These are phyloP conservation scores for Ajuga chamaepitys DNA, from an alignment of 257 asterid genomes.

Conservation along the genomic window DNA sequence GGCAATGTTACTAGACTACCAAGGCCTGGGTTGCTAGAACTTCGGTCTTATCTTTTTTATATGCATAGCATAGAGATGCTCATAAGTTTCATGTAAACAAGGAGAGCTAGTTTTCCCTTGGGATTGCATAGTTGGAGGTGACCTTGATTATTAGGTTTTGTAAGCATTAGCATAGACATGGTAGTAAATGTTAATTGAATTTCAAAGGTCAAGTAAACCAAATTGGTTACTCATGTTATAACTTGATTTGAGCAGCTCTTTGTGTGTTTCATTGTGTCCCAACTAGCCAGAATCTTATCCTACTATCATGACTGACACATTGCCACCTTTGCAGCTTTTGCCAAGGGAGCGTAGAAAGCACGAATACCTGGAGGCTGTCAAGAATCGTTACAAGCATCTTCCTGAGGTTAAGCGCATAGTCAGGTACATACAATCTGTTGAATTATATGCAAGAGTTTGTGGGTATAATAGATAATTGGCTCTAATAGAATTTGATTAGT, in stretches of 20 bases:
- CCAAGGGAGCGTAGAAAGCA: slow-evolving; percentile 91
- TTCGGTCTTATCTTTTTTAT: too few species aligned
- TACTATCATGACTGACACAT: slow-evolving; percentile 1
- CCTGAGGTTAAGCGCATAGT: slow-evolving; percentile 80
- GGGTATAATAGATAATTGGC: background rate
- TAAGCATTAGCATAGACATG: background rate
- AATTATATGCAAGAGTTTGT: background rate
- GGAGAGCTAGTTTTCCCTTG: too few species aligned
- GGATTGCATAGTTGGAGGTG: background rate
- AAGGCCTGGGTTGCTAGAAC: too few species aligned
- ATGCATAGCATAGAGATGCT: too few species aligned
- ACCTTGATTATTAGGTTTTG: background rate
- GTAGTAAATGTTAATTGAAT: background rate
- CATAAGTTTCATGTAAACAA: too few species aligned
- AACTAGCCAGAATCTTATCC: background rate
- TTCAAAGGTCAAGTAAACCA: background rate
- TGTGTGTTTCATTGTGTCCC: background rate
- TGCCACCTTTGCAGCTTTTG: slow-evolving; percentile 46
- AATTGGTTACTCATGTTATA: background rate
- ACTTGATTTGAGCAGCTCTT: background rate
- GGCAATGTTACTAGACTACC: too few species aligned
- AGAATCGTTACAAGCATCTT: slow-evolving; percentile 92
- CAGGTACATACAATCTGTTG: slow-evolving; percentile 40
- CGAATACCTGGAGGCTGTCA: slow-evolving; percentile 74
- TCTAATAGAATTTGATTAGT: background rate